Evolutionary conservation across 73 alveolate species (phyloP).

Genomic region (Paramecium sonneborni): DNA sequence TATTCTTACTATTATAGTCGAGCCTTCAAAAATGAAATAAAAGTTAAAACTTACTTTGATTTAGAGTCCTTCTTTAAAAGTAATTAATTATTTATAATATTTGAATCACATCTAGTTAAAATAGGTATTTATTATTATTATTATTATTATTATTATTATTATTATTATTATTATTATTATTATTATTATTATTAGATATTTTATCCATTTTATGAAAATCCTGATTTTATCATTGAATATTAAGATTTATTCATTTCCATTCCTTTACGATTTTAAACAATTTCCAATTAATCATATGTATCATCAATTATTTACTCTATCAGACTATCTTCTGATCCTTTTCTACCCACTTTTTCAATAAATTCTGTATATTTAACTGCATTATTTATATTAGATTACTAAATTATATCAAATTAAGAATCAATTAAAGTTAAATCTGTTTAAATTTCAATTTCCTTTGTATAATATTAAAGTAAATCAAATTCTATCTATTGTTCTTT

Average conservation of each 20-base stretch:
- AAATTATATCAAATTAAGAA: neutral
- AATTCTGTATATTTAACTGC: neutral
- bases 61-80: neutral
- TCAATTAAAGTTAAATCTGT: neutral
- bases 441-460: neutral
- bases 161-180: too few relatives aligned
- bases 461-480: neutral
- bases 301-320: neutral
- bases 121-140: neutral
- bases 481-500: neutral
- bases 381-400: neutral
- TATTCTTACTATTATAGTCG: neutral
- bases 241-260: neutral
- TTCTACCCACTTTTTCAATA: neutral
- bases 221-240: neutral
- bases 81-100: neutral
- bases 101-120: conserved; percentile 6
- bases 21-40: neutral
- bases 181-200: neutral
- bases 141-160: too few relatives aligned
- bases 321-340: neutral
- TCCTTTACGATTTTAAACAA: neutral
- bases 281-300: neutral
- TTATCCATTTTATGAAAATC: neutral
- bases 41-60: neutral